Conservation (phyloP, 768 basidiomycete genomes). For the Lactifluus piperatus region DNA sequence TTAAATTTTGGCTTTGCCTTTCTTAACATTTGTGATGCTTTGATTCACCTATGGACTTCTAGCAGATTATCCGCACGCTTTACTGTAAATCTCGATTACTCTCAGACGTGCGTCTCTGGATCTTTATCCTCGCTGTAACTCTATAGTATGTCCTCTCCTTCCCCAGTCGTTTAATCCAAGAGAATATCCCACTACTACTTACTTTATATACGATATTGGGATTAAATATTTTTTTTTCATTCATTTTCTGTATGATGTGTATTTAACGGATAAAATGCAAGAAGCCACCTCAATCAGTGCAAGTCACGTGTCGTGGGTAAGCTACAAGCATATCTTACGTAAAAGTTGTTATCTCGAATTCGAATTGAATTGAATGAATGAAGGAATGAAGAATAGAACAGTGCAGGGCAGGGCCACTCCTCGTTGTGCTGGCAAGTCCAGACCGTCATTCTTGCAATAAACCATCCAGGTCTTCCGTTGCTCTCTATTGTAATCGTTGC, state of each 20-base stretch:
- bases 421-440: too few relatives aligned
- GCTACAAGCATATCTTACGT: too few relatives aligned
- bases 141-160: background rate
- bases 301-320: too few relatives aligned
- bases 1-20: background rate
- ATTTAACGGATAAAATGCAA: constrained; percentile 2
- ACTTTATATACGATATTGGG: constrained; percentile 12
- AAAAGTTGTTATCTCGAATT: too few relatives aligned
- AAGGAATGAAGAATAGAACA: too few relatives aligned
- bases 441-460: background rate
- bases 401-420: too few relatives aligned
- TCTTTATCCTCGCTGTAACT: constrained; percentile 2
- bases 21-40: constrained; percentile 5
- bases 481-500: background rate
- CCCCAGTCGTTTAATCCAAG: constrained; percentile 1
- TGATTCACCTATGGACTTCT: constrained; percentile 2
- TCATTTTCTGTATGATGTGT: constrained; percentile 5
- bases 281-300: background rate
- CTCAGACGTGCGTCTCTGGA: background rate
- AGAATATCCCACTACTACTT: constrained; percentile 6
- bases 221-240: background rate
- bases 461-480: background rate
- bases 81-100: constrained; percentile 14
- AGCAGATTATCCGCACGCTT: background rate
- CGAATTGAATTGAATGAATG: too few relatives aligned